phyloP scores from a whole-genome alignment of 352 stramenopile genomes.

The Elongisporangium prolatum region DNA sequence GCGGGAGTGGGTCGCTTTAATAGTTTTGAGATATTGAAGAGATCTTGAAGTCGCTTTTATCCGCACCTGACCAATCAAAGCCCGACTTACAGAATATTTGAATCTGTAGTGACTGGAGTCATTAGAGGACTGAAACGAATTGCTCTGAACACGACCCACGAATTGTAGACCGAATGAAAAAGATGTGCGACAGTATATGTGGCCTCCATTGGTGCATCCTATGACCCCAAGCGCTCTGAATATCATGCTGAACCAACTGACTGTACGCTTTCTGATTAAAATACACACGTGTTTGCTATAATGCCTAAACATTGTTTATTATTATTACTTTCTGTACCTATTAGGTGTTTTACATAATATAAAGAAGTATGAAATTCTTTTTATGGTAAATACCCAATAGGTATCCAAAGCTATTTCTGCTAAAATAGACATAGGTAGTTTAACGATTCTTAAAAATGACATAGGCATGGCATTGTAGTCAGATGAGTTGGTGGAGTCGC shows the following conservation, averaged over 20 bases:
- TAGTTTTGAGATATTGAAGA: not conserved
- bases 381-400: not conserved
- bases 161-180: not conserved
- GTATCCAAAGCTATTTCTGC: not conserved
- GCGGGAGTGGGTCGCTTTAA: not conserved
- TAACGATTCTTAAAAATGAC: not conserved
- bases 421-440: not conserved
- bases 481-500: conserved; percentile 16
- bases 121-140: not conserved
- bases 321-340: not conserved
- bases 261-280: not conserved
- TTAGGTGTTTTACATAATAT: not conserved
- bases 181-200: not conserved
- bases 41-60: not conserved
- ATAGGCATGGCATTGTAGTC: not conserved
- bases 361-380: not conserved
- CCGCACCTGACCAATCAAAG: not conserved
- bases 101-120: not conserved
- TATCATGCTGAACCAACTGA: not conserved
- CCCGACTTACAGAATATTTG: not conserved
- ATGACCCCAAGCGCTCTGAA: not conserved
- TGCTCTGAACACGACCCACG: not conserved
- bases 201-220: not conserved
- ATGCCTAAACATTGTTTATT: not conserved
- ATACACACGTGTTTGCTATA: not conserved